A percentile compares a stretch with the other conserved stretches of the same genome.
Evolutionary conservation across 2,329 filamentous ascomycete genomes (phyloP).

Genomic region (Leptographium galeiforme): DNA sequence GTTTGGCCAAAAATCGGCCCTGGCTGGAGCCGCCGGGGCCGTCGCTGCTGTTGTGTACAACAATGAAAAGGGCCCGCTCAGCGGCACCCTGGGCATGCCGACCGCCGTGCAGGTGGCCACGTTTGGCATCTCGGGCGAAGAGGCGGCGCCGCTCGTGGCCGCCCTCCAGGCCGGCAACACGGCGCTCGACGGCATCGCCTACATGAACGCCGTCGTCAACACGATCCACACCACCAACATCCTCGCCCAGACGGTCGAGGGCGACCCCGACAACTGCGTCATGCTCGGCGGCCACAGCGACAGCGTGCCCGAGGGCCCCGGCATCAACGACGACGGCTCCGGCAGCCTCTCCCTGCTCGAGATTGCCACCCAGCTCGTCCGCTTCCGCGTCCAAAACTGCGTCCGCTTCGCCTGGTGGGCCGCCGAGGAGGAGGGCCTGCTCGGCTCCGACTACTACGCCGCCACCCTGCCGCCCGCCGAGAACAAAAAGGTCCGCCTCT

Average conservation of each 20-base stretch:
- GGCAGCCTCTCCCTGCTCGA: conserved; percentile 51
- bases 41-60: conserved; percentile 63
- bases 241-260: conserved; percentile 45
- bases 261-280: conserved; percentile 50
- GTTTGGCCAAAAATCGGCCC: conserved; percentile 57
- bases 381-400: conserved; percentile 48
- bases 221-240: conserved; percentile 45
- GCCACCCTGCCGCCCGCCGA: conserved; percentile 39
- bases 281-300: conserved; percentile 54
- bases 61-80: conserved; percentile 46
- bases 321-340: conserved; percentile 69
- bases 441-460: conserved; percentile 51
- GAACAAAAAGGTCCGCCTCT: conserved; percentile 48
- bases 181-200: conserved; percentile 42
- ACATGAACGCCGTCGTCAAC: conserved; percentile 44
- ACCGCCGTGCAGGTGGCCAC: conserved; percentile 49
- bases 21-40: conserved; percentile 57
- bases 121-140: conserved; percentile 48
- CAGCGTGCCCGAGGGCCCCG: conserved; percentile 48
- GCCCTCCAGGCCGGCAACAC: conserved; percentile 34
- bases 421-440: conserved; percentile 51
- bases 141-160: conserved; percentile 42
- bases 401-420: conserved; percentile 58
- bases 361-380: conserved; percentile 43
- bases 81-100: conserved; percentile 56